Evolutionary conservation across 1,284 basidiomycete genomes (phyloP).

Genomic region (Ceratobasidium sp.): DNA sequence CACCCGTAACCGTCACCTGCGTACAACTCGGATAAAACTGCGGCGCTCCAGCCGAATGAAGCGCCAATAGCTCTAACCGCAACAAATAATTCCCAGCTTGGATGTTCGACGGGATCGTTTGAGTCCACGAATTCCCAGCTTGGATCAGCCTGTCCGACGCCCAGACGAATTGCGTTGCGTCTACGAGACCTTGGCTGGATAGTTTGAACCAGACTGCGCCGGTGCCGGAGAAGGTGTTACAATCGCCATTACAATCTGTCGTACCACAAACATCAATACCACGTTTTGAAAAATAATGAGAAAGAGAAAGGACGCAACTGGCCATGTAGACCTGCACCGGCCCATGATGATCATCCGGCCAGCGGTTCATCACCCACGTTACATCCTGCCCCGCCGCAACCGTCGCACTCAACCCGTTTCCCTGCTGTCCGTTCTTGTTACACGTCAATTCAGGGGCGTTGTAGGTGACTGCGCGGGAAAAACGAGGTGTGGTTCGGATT

Average conservation of each 20-base stretch:
- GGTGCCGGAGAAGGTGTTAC: constrained; percentile 35
- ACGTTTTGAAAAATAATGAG: too few species aligned
- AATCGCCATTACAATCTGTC: constrained; percentile 35
- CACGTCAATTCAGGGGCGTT: constrained; percentile 44
- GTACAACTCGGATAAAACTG: constrained; percentile 49
- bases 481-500: too few species aligned
- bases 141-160: constrained; percentile 47
- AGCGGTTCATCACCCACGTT: constrained; percentile 35
- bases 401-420: constrained; percentile 39
- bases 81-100: constrained; percentile 48
- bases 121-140: constrained; percentile 45
- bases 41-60: constrained; percentile 46
- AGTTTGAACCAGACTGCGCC: constrained; percentile 49
- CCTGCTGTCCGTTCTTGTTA: constrained; percentile 44
- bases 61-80: constrained; percentile 45
- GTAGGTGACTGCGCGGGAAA: constrained; percentile 19
- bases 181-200: constrained; percentile 42
- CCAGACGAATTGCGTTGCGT: constrained; percentile 40
- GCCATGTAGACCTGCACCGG: constrained; percentile 48
- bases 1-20: constrained; percentile 45
- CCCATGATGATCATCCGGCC: constrained; percentile 48
- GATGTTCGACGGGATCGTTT: constrained; percentile 46
- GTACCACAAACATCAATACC: constrained; percentile 1
- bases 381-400: constrained; percentile 45
- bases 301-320: neutral